Base-by-base conservation (phyloP, 2,329 filamentous ascomycete species). In the Cladophialophora exuberans region DNA sequence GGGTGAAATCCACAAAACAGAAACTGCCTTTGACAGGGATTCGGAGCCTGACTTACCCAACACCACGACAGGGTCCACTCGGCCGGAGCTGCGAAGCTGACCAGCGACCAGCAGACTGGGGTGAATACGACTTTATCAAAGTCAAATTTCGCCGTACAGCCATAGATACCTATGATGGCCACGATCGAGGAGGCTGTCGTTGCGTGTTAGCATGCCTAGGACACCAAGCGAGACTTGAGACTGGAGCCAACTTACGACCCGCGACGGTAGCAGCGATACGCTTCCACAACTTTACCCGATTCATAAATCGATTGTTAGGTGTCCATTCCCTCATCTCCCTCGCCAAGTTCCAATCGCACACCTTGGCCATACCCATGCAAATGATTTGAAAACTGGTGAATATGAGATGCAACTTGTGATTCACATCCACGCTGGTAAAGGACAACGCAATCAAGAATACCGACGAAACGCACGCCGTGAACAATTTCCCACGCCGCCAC, bases 371-470 rank as follows among this genome's bases (percentile, higher is more conserved):
- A 11, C 17, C 50, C 42, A 53, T 47, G 42, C 28, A 46, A 15
- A 47, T 11, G 23, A 53, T 53, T 28, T 53, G 50, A 23, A 53
- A 46, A 17, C 50, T 47, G 15, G 50, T 47, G 20, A 47, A 47
- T 22, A 47, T 53, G 31, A 53, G 50, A 39, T 53, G 50, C 23
- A 38, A 7, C 13, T 53, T 28, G 9, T 39, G 50, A 11, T 53
- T 20, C 15, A 11, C 22, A 17, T 53, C 41, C n/a, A 39, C 42
- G 20, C 33, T 52, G 3, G 41, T n/a, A n/a, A 36, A 52, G 4
- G 39, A 45, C 41, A 52, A 36, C 22, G 22, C 49, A 25, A 52
- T 45, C 38, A 52, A 11, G 15, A 52, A 52, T 10, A 45, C 28
- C 15, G 25, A 28, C 4, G 49, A 52, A 15, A 45, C 30, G 50